phyloP scores from a whole-genome alignment of 2,329 filamentous ascomycete species.

The Diaporthe destruens region DNA sequence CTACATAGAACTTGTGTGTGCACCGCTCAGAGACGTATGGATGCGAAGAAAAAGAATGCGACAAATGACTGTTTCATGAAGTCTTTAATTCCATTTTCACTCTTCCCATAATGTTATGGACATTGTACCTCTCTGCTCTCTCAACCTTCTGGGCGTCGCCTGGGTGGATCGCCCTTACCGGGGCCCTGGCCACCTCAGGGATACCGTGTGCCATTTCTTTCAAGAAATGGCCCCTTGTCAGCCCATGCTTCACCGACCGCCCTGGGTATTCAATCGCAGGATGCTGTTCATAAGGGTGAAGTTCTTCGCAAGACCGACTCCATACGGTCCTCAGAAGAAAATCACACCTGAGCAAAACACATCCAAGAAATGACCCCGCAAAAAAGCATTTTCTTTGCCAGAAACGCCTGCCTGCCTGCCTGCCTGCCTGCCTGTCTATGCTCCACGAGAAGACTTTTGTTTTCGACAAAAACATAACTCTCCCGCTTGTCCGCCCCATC shows the following conservation, averaged over 20 bases:
- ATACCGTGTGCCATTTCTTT: constrained; percentile 6
- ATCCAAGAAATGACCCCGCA: constrained; percentile 16
- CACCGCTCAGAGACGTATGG: neutral
- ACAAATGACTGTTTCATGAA: constrained; percentile 31
- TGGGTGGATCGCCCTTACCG: neutral
- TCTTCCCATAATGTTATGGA: neutral
- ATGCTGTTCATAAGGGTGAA: constrained; percentile 19
- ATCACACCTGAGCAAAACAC: neutral
- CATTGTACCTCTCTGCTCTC: neutral
- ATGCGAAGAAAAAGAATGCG: constrained; percentile 21
- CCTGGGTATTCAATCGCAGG: constrained; percentile 29
- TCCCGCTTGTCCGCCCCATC: constrained; percentile 18
- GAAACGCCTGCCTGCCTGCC: constrained; percentile 42
- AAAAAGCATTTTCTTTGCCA: constrained; percentile 33
- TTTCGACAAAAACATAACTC: constrained; percentile 37
- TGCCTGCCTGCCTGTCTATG: constrained; percentile 38
- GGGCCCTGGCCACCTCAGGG: neutral
- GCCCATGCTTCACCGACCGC: constrained; percentile 22
- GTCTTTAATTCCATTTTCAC: neutral
- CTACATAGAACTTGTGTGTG: constrained; percentile 30
- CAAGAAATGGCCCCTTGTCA: constrained; percentile 4
- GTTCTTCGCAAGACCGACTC: constrained; percentile 17
- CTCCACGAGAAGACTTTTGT: constrained; percentile 35
- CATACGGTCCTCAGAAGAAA: neutral
- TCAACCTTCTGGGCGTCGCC: neutral